Evolutionary conservation across 2,329 filamentous ascomycete genomes (phyloP), one percentile per base, ranked within the genome.

Genomic region (Bipolaris cookei): DNA sequence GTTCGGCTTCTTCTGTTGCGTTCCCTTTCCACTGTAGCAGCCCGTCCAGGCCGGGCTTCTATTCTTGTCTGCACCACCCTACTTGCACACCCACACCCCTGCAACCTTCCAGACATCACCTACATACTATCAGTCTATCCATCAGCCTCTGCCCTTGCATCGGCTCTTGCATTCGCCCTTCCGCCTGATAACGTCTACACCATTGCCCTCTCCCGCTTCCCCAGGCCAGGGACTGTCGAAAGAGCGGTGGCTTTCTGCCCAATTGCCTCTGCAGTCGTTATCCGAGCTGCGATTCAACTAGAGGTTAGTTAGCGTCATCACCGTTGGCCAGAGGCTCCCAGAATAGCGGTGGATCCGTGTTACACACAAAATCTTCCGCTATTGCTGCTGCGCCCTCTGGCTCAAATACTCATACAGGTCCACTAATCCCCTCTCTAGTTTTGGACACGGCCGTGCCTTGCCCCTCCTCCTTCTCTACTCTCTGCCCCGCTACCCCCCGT

Each of bases 211-310:
- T 20, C 28, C 42, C 43, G 46, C 55, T 51, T 58, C 64, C 55
- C 37, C 32, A 38, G 20, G 30, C 45, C 47, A 56, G 34, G 30
- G 42, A 43, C 51, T 25, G 20, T 35, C 48, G 42, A 58, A 70
- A 68, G 56, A 68, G 69, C 70, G 66, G 68, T 73, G 67, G 66
- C 38, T 62, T 62, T 38, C 58, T 58, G 61, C 51, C 73, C 72
- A 75, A 74, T 75, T 73, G 72, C 54, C 62, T 42, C 32, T 54
- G 42, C 54, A 25, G 41, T 54, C 32, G 43, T 57, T 57, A 57
- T 57, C 54, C 54, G 43, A 49, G 50, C 35, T 18, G 50, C 23
- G 13, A 20, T 42, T 42, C 21, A n/a, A 42, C 39, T 42, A 42
- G 13, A 42, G 39, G 39, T 42, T 13, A 42, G 39, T 21, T 42